Evolutionary conservation across 768 basidiomycete genomes (phyloP).

Genomic region (Pleurotus ostreatus): DNA sequence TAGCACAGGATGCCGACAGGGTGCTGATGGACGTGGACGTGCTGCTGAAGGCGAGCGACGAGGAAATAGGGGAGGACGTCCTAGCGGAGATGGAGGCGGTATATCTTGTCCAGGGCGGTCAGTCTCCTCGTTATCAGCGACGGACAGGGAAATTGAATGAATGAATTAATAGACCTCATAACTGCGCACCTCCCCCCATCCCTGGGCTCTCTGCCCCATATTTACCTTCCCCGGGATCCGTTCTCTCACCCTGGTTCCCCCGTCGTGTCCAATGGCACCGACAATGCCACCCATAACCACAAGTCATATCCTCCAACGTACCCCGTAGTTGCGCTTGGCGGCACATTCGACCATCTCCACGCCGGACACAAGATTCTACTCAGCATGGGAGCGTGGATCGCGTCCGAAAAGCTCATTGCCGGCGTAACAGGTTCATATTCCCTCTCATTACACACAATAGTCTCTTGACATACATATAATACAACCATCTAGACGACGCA

Average conservation of each 20-base stretch:
- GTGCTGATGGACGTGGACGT: slow-evolving; percentile 79
- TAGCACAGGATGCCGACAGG: slow-evolving; percentile 62
- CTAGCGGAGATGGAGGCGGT: slow-evolving; percentile 41
- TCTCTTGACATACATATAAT: not conserved
- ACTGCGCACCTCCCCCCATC: slow-evolving; percentile 37
- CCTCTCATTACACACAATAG: not conserved
- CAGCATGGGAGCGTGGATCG: slow-evolving; percentile 86
- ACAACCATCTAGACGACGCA: slow-evolving; percentile 49
- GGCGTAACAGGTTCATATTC: slow-evolving; percentile 73
- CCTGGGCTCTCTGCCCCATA: slow-evolving; percentile 33
- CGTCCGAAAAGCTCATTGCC: slow-evolving; percentile 76
- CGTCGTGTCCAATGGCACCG: slow-evolving; percentile 2
- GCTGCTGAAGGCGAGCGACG: slow-evolving; percentile 56
- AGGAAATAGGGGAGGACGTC: slow-evolving; percentile 36
- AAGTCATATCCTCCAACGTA: slow-evolving; percentile 24
- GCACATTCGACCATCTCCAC: slow-evolving; percentile 98
- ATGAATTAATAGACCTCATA: slow-evolving; percentile 29
- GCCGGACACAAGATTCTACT: slow-evolving; percentile 96
- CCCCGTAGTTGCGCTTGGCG: slow-evolving; percentile 84
- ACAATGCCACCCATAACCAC: not conserved
- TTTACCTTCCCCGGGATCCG: slow-evolving; percentile 28
- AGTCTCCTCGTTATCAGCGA: slow-evolving; percentile 10
- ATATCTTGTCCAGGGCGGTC: slow-evolving; percentile 47
- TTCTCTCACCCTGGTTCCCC: slow-evolving; percentile 8
- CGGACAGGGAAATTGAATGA: too few relatives aligned